Conservation (phyloP, 805 yeast genomes). For the Candida wancherniae region DNA sequence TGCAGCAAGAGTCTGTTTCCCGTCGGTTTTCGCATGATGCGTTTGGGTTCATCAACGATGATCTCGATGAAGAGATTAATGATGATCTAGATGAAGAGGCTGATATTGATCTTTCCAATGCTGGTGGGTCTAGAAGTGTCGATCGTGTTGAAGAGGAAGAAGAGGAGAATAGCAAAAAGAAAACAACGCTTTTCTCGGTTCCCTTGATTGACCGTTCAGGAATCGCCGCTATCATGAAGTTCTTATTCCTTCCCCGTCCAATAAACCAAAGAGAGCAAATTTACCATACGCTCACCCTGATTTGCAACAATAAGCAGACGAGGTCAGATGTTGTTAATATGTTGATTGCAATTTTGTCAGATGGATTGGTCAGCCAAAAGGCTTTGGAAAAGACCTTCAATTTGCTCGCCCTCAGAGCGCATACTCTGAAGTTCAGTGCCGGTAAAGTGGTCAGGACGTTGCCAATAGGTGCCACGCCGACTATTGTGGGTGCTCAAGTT, state of each 20-base stretch:
- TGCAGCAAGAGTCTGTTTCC: slow-evolving; percentile 51
- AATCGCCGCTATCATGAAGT: slow-evolving; percentile 63
- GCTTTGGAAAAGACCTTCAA: slow-evolving; percentile 59
- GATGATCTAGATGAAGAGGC: slow-evolving; percentile 20
- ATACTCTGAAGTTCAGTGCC: slow-evolving; percentile 2
- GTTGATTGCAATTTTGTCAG: slow-evolving; percentile 64
- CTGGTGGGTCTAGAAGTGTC: too few relatives aligned
- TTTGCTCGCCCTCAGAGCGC: slow-evolving; percentile 51
- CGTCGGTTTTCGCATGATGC: slow-evolving; percentile 28
- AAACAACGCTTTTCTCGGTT: slow-evolving; percentile 22
- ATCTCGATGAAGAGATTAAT: slow-evolving; percentile 18
- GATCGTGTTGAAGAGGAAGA: too few relatives aligned
- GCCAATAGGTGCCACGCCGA: slow-evolving; percentile 63
- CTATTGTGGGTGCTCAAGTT: slow-evolving; percentile 69
- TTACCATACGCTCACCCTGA: slow-evolving; percentile 58
- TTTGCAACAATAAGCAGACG: slow-evolving; percentile 75
- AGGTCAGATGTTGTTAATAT: slow-evolving; percentile 69
- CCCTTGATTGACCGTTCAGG: slow-evolving; percentile 75
- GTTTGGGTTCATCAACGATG: slow-evolving; percentile 12
- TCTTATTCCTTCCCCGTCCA: slow-evolving; percentile 70
- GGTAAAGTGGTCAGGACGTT: slow-evolving; percentile 7
- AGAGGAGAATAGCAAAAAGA: slow-evolving; percentile 26
- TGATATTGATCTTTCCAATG: too few relatives aligned
- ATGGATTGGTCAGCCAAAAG: slow-evolving; percentile 60
- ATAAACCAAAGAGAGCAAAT: slow-evolving; percentile 57